These are phyloP conservation scores for Blastobotrys proliferans DNA, from an alignment of 1,139 yeast genomes.

Conservation along the genomic window DNA sequence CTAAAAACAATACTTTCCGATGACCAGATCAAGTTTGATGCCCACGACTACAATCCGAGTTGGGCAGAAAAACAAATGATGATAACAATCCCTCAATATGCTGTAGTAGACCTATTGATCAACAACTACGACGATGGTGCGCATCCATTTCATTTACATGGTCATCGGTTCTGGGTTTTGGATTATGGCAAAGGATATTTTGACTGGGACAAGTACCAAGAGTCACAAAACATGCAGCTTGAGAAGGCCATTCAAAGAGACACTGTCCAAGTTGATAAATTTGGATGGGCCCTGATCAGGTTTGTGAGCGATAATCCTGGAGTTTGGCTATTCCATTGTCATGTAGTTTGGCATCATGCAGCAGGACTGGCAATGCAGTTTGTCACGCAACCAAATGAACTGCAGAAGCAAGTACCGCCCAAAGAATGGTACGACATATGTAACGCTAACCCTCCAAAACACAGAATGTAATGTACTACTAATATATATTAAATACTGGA, in stretches of 20 bases:
- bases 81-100: conserved; percentile 39
- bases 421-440: conserved; percentile 27
- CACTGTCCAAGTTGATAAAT: conserved; percentile 56
- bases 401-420: conserved; percentile 21
- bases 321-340: conserved; percentile 73
- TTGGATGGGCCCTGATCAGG: conserved; percentile 55
- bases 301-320: conserved; percentile 71
- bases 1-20: neutral
- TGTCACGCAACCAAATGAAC: conserved; percentile 20
- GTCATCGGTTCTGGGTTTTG: conserved; percentile 74
- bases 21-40: neutral
- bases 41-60: conserved; percentile 9
- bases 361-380: conserved; percentile 33
- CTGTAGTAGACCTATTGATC: conserved; percentile 63
- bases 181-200: conserved; percentile 42
- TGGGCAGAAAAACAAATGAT: conserved; percentile 36
- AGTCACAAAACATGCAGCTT: conserved; percentile 42
- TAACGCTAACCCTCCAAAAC: conserved; percentile 6
- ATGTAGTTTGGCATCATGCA: conserved; percentile 75
- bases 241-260: conserved; percentile 48
- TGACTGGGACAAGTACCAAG: conserved; percentile 44
- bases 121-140: conserved; percentile 78
- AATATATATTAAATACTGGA: too few species aligned
- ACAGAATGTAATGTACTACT: neutral
- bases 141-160: conserved; percentile 94